phyloP scores from a whole-genome alignment of 2,329 filamentous ascomycete genomes.

The Colletotrichum sp. region DNA sequence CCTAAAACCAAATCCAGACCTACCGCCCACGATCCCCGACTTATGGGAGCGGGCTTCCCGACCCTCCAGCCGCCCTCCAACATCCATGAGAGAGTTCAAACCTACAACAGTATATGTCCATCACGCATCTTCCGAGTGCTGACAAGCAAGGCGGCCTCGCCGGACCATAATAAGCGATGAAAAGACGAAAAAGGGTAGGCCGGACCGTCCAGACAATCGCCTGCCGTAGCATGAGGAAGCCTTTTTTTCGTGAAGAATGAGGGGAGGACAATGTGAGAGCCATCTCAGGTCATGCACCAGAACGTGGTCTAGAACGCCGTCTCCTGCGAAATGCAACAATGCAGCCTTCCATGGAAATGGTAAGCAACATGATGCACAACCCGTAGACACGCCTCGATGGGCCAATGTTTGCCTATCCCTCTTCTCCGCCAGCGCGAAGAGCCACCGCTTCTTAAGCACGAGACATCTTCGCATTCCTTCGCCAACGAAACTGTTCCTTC shows the following conservation, averaged over 20 bases:
- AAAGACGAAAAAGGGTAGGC: slow-evolving; percentile 14
- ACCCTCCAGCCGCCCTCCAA: background rate
- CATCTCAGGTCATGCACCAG: slow-evolving; percentile 56
- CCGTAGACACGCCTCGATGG: slow-evolving; percentile 1
- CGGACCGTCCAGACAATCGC: slow-evolving; percentile 8
- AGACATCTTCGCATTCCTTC: slow-evolving; percentile 12
- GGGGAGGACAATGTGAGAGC: slow-evolving; percentile 46
- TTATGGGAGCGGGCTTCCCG: slow-evolving; percentile 10
- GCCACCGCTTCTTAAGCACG: background rate
- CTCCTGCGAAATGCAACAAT: slow-evolving; percentile 41
- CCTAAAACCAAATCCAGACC: slow-evolving; percentile 20
- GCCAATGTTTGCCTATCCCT: background rate
- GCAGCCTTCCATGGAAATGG: slow-evolving; percentile 26
- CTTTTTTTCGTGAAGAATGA: slow-evolving; percentile 17
- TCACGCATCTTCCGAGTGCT: slow-evolving; percentile 12
- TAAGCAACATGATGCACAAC: background rate
- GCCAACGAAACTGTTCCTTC: slow-evolving; percentile 29
- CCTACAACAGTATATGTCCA: background rate
- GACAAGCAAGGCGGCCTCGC: background rate
- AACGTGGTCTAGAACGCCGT: slow-evolving; percentile 53
- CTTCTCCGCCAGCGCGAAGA: background rate
- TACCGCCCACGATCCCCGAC: slow-evolving; percentile 5
- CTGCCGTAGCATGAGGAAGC: background rate
- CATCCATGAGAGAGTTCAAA: background rate
- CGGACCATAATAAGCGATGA: slow-evolving; percentile 15